A percentile compares a stretch with the other conserved stretches of the same genome.
Evolutionary conservation across 805 yeast genomes (phyloP).

Genomic region (Zygosaccharomyces bailii): DNA sequence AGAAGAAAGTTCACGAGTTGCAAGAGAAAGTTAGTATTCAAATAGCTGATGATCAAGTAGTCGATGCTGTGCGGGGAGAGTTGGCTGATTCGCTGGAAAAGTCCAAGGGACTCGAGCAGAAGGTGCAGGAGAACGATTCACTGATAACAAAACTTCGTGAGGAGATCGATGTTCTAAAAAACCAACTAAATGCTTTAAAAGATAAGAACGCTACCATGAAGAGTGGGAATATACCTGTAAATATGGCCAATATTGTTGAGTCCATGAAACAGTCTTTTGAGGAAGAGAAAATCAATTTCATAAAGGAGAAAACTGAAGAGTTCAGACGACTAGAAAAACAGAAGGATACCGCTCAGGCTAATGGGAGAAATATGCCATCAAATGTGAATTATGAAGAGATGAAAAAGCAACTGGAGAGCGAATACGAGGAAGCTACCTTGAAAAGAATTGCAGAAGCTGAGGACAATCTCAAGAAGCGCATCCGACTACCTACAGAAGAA

Average conservation of each 20-base stretch:
- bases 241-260: constrained; percentile 26
- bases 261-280: constrained; percentile 30
- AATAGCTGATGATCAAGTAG: constrained; percentile 1
- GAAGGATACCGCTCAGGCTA: constrained; percentile 17
- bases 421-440: constrained; percentile 30
- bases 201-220: constrained; percentile 25
- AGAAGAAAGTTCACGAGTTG: constrained; percentile 13
- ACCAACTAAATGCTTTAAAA: constrained; percentile 25
- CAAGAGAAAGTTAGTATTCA: constrained; percentile 9
- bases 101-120: constrained; percentile 22
- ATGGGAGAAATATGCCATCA: neutral
- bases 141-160: constrained; percentile 11
- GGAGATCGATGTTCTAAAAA: constrained; percentile 24
- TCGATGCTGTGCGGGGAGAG: constrained; percentile 16
- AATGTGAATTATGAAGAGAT: constrained; percentile 18
- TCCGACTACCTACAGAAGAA: constrained; percentile 45
- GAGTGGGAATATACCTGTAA: constrained; percentile 33
- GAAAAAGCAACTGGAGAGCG: constrained; percentile 39
- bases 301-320: constrained; percentile 21
- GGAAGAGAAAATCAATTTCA: constrained; percentile 24
- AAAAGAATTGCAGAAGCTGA: constrained; percentile 40
- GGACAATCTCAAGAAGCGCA: constrained; percentile 47
- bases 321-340: constrained; percentile 29
- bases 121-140: constrained; percentile 9
- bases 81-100: constrained; percentile 23